Conservation (phyloP, 805 yeast species). For the Schwanniomyces pseudopolymorphus region DNA sequence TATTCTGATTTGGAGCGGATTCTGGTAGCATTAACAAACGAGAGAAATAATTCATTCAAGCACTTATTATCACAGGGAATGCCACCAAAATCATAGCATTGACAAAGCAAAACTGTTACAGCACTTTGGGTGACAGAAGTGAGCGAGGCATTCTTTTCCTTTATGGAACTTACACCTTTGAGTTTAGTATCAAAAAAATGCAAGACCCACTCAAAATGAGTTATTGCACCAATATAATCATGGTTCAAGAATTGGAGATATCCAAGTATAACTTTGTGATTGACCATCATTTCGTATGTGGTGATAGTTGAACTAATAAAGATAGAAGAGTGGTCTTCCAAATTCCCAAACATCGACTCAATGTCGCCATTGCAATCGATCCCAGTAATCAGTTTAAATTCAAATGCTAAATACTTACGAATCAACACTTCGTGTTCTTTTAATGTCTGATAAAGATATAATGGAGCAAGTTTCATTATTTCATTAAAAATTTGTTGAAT, state of each 20-base stretch:
- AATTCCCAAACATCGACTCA: constrained; percentile 6
- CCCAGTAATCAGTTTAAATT: constrained; percentile 13
- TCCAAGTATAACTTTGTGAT: constrained; percentile 17
- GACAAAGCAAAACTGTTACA: constrained; percentile 9
- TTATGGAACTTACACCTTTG: constrained; percentile 1
- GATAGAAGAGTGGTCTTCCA: constrained; percentile 6
- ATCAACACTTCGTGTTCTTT: constrained; percentile 4
- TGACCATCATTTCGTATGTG: constrained; percentile 11
- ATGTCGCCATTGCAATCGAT: constrained; percentile 13
- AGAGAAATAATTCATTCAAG: constrained; percentile 7
- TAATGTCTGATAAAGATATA: constrained; percentile 11
- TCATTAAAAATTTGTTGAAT: constrained; percentile 10
- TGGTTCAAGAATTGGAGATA: constrained; percentile 12
- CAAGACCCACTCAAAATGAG: constrained; percentile 1
- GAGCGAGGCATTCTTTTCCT: constrained; percentile 12
- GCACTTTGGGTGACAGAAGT: constrained; percentile 10
- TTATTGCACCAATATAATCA: constrained; percentile 14
- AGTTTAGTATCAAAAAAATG: neutral
- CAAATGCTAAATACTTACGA: constrained; percentile 6
- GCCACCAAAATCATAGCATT: constrained; percentile 14
- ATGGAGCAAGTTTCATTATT: constrained; percentile 13
- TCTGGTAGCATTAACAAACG: constrained; percentile 9
- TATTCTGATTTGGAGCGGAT: constrained; percentile 12
- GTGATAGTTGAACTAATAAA: neutral
- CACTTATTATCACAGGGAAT: constrained; percentile 6